Percentiles rank a stretch among this genome's conserved stretches.
Conservation (phyloP, 352 stramenopile genomes). For the Phytophthora ramorum region DNA sequence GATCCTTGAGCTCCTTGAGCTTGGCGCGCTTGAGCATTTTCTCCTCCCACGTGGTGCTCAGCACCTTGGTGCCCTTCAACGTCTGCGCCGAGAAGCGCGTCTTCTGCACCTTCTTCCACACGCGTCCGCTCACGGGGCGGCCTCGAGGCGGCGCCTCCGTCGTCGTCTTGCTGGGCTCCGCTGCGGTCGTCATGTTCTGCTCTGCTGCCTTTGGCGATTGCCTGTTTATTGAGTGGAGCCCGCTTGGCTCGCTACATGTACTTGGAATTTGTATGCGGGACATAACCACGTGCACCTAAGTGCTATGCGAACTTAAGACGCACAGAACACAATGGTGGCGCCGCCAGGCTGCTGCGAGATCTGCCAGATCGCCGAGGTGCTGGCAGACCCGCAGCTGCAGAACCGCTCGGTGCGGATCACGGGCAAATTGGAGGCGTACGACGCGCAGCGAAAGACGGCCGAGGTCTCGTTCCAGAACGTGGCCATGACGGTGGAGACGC, state of each 20-base stretch:
- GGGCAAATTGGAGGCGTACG: slow-evolving; percentile 69
- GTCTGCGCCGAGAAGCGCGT: slow-evolving; percentile 75
- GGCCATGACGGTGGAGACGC: slow-evolving; percentile 72
- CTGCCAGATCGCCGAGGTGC: slow-evolving; percentile 81
- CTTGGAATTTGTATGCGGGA: not conserved
- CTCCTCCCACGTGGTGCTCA: slow-evolving; percentile 90
- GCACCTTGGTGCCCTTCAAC: slow-evolving; percentile 78
- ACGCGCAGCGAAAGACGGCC: slow-evolving; percentile 55
- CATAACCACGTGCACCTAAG: not conserved
- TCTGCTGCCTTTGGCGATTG: slow-evolving; percentile 25
- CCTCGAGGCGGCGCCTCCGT: slow-evolving; percentile 51
- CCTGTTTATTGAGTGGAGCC: slow-evolving; percentile 35
- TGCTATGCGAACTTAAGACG: not conserved
- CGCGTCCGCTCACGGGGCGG: slow-evolving; percentile 73
- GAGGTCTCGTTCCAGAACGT: slow-evolving; percentile 72
- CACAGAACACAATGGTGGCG: slow-evolving; percentile 19
- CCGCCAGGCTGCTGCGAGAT: slow-evolving; percentile 66
- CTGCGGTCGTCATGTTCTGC: slow-evolving; percentile 11
- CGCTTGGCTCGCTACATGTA: not conserved
- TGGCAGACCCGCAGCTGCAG: slow-evolving; percentile 66
- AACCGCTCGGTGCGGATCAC: slow-evolving; percentile 83
- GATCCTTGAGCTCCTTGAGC: slow-evolving; percentile 84
- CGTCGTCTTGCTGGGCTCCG: slow-evolving; percentile 17
- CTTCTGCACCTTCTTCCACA: slow-evolving; percentile 89
- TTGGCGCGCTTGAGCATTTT: slow-evolving; percentile 84